Evolutionary conservation across 2,329 filamentous ascomycete genomes (phyloP), one percentile per base, ranked within the genome.

Genomic region (Coniella vitis): DNA sequence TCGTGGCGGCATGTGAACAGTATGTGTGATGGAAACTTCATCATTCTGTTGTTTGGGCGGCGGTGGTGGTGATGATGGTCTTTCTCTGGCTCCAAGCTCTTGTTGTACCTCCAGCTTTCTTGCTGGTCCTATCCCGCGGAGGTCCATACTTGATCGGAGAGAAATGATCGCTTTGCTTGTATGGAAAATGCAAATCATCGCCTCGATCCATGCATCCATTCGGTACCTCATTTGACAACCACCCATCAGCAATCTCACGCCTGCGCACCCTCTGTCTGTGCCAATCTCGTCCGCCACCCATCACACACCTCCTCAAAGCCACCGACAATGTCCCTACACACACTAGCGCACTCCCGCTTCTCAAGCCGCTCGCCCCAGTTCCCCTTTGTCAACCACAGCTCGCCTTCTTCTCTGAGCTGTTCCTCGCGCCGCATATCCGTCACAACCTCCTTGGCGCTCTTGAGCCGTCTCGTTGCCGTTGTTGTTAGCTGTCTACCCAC

Each of bases 261-360:
- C 52, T 69, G 68, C 3, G 66, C 62, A 21, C 73, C 65, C 55
- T 78, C 76, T n/a, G 75, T 78, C 61, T 82, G 77, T 13, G 78
- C 82, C 41, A 95, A 69, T 57, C 86, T 79, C 61, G 83, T 81
- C 62, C 90, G 80, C 86, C 90, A 93, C 49, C 81, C 79, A 49
- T 90, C 84, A 68, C 90, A 96, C 1, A 91, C 83, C 62, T 90
- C 84, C 65, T 96, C 91, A 61, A 98, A 97, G 0, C 93, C 93
- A 39, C 85, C 84, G 31, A 96, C 84, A 1, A 98, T 90, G 53
- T 94, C 89, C 4, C 83, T 77, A 65, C 93, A 97, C 13, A 91
- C 86, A 19, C 76, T 76, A 7, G 87, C 89, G 54, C 90, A 94
- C 65, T 95, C 90, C 47, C 91, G 78, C 47, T 81, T 83, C 55